These are phyloP conservation scores for Gossypium gossypioides DNA, from an alignment of 441 rosid species.

Conservation along the genomic window DNA sequence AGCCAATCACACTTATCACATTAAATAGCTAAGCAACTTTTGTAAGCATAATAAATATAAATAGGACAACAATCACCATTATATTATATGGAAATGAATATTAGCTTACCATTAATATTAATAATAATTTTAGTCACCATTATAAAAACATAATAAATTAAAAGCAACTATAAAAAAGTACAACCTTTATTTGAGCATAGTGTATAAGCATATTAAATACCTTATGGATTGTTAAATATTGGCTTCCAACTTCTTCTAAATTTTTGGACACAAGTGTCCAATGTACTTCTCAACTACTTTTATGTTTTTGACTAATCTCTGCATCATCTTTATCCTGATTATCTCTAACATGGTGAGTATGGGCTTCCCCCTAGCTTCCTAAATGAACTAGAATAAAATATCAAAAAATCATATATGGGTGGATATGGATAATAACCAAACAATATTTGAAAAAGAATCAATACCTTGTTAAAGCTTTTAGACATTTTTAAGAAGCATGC, in stretches of 20 bases:
- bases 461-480: too few relatives aligned
- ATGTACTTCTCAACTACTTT: background rate
- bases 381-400: too few relatives aligned
- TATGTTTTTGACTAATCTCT: background rate
- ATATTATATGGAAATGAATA: background rate
- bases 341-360: too few relatives aligned
- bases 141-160: background rate
- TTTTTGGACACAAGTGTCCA: background rate
- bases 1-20: too few relatives aligned
- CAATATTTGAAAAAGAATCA: too few relatives aligned
- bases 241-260: background rate
- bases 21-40: too few relatives aligned
- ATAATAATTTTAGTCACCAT: background rate
- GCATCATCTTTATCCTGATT: background rate
- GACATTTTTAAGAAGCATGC: too few relatives aligned
- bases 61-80: too few relatives aligned
- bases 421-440: too few relatives aligned
- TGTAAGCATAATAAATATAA: too few relatives aligned
- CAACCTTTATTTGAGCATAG: background rate
- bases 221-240: background rate
- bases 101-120: background rate
- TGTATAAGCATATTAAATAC: background rate
- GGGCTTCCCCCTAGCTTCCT: too few relatives aligned
- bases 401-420: too few relatives aligned
- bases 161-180: background rate